Evolutionary conservation across 352 stramenopile genomes (phyloP), one percentile per base, ranked within the genome.

Genomic region (Phytopythium kandeliae): DNA sequence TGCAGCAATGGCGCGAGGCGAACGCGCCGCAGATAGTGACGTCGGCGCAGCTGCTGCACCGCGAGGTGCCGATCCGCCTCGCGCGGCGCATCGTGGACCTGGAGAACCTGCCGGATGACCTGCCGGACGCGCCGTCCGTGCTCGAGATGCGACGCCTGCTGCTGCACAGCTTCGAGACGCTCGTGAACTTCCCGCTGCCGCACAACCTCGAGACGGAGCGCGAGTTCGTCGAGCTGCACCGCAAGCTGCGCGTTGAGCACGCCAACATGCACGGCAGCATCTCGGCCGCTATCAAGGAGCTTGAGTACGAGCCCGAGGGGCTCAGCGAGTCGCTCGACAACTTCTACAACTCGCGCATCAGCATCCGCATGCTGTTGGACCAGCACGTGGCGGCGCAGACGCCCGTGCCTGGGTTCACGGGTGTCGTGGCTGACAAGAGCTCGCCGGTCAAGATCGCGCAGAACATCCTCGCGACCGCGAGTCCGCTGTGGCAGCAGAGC

Each of bases 341-440:
- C 48, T 90, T 92, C 46, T 92, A 92, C 65, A 88, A 86, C 62
- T 92, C 81, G 30, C 74, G 81, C 33, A 92, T 92, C 48, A 72
- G 78, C 51, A 89, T 90, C 47, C 78, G 81, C 43, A 89, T 86
- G 77, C 73, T 92, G 41, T 69, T 90, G 62, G 81, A 92, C 57
- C 81, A 92, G 56, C 81, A 92, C 54, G 8, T 86, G 2, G 81
- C 78, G 0, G 71, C 75, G 21, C 77, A 89, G 60, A 80, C 69
- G 6, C 78, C 78, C 0, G 58, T 48, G 10, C 49, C 60, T 2
- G 81, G 81, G 3, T 89, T 78, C 57, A 67, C 74, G 2, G 78
- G 81, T 9, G 73, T 92, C 42, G 78, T 90, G 26, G 75, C 71
- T 1, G 66, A 90, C 46, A 41, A 76, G 40, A 85, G 72, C 36